A percentile compares a stretch with the other conserved stretches of the same genome.
Evolutionary conservation across 148 eudicot genomes (phyloP).

Genomic region (Simmondsia chinensis): DNA sequence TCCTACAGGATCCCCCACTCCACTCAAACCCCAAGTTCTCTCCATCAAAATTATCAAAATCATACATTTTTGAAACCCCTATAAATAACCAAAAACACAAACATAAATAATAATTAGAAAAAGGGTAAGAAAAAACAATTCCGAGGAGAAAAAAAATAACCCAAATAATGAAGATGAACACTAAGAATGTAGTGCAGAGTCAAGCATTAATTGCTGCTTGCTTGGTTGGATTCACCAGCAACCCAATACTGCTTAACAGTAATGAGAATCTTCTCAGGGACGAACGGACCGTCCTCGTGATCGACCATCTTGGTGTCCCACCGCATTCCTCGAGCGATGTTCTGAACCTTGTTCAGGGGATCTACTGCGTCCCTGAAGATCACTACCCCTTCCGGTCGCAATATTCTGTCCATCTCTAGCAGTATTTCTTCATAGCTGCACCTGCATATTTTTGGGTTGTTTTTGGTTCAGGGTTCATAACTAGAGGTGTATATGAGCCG

Average conservation of each 20-base stretch:
- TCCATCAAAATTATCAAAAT: too few relatives aligned
- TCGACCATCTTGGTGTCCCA: constrained; percentile 72
- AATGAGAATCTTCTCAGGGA: constrained; percentile 60
- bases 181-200: too few relatives aligned
- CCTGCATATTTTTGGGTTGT: constrained; percentile 18
- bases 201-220: constrained; percentile 17
- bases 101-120: too few relatives aligned
- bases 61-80: too few relatives aligned
- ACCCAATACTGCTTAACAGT: constrained; percentile 72
- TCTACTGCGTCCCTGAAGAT: constrained; percentile 72
- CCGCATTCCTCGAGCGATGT: constrained; percentile 67
- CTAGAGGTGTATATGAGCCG: too few relatives aligned
- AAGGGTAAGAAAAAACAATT: too few relatives aligned
- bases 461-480: neutral
- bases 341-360: constrained; percentile 54
- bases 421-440: constrained; percentile 66
- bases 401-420: constrained; percentile 77
- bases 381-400: constrained; percentile 74
- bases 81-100: too few relatives aligned
- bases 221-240: constrained; percentile 25
- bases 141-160: too few relatives aligned
- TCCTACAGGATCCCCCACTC: too few relatives aligned
- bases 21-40: too few relatives aligned
- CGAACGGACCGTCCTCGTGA: constrained; percentile 88
- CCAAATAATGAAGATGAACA: too few relatives aligned